Base-by-base conservation (phyloP, 371 early-diverging fungal species). In the Gilbertella persicaria region DNA sequence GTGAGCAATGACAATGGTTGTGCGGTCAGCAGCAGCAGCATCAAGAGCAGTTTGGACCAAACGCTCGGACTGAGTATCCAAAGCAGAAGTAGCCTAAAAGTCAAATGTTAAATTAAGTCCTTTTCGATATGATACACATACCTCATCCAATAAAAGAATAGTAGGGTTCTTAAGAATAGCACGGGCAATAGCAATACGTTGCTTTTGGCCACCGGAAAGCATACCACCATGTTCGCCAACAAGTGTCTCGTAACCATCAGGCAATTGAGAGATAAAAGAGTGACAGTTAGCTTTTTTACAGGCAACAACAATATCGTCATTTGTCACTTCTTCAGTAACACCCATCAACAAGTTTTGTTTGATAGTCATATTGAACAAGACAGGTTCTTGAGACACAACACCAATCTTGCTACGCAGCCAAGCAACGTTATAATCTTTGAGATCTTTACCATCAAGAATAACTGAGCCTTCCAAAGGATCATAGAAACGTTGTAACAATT, bases 1-100 rank as follows among this genome's bases (percentile, higher is more conserved):
- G 62, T 97, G 97, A 2, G 97, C 97, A 64, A 98, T 90, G 5
- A 95, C 89, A 44, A 99, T 85, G 1, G 96, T 95, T 2, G 96
- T 95, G 30, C 96, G 80, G 40, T 87, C 80, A 28, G 67, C 60
- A 20, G 90, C 47, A 4, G 95, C 95, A 19, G 67, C 74, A 50
- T 95, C 95, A 24, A 93, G 69, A 14, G 92, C 92, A 33, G 70
- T 66, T 64, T 92, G 93, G 1, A 94, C 93, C 17, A 89, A 62
- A 29, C 86, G 73, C 64, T 97, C 96, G 6, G 90, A 87, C 61
- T 84, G 78, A 1, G 89, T 84, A 68, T 91, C 91, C 25, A 93
- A 60, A 45, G 89, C 87, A 50, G 89, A 84, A 6, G 91, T 91
- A 57, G 94, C 88, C 71, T 74, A 57, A 50, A 14, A 35, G 2